Conservation (phyloP, 257 asterid genomes). For the Parsonsia alboflavescens region DNA sequence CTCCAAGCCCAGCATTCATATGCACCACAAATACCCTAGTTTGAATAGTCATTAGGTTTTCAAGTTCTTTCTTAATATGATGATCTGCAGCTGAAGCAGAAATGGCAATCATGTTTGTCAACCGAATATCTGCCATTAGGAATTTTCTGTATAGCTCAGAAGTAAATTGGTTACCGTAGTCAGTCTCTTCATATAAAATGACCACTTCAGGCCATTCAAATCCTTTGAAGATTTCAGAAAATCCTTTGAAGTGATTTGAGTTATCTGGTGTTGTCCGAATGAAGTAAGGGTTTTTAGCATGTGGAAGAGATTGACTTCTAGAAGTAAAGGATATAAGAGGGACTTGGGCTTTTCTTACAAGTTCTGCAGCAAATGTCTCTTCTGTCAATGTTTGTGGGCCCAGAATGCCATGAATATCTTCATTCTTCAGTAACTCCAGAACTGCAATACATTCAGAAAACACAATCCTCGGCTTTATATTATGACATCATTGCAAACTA, state of each 20-base stretch:
- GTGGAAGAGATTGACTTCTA: conserved; percentile 28
- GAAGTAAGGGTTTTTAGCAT: conserved; percentile 25
- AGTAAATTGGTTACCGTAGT: conserved; percentile 17
- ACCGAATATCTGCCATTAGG: conserved; percentile 11
- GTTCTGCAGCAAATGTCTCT: conserved; percentile 34
- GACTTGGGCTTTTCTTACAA: conserved; percentile 37
- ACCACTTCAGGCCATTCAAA: conserved; percentile 34
- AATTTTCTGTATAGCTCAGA: conserved; percentile 29
- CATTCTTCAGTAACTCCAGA: conserved; percentile 41
- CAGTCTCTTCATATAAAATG: conserved; percentile 28
- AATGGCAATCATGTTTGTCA: conserved; percentile 21
- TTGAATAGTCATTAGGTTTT: conserved; percentile 35
- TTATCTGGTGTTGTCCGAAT: conserved; percentile 30
- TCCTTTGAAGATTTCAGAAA: conserved; percentile 26
- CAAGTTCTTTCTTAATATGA: conserved; percentile 16
- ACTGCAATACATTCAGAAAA: conserved; percentile 28
- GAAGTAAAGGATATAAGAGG: conserved; percentile 41
- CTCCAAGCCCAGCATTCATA: conserved; percentile 24
- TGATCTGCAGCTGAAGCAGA: conserved; percentile 18
- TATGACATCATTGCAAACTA: background rate
- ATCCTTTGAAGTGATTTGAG: conserved; percentile 23
- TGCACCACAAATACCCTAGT: conserved; percentile 54
- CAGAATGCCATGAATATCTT: conserved; percentile 49
- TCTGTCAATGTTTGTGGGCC: conserved; percentile 33
- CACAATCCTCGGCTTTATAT: background rate